Base-by-base conservation (phyloP, 129 eudicot species). In the Lactuca sativa region DNA sequence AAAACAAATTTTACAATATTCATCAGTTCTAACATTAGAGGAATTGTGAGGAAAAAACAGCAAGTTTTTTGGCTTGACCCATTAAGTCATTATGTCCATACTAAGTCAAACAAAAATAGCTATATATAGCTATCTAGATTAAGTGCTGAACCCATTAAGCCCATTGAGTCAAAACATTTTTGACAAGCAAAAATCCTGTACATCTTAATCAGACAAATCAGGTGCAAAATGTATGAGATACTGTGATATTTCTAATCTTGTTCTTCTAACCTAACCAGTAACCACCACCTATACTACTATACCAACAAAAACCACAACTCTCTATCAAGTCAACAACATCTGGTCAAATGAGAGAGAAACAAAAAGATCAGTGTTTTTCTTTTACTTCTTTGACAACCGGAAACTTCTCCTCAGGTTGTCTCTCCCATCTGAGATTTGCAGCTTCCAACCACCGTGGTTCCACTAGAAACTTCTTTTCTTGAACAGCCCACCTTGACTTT, bases 361-460 rank as follows among this genome's bases (percentile, higher is more conserved):
- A 3, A 12, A 69, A n/a, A 51, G 59, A 59, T 74, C 69, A 73
- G 54, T 58, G 54, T 63, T 63, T 54, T 37, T 37, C 73, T 58
- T 72, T 85, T 25, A 49, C 64, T 13, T 61, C 71, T 77, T 62
- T 75, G 14, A 81, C 95, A 6, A 81, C 95, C 7, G 90, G 90
- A 77, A 77, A 93, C 2, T 80, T 83, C 15, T 93, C 95, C 75
- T 93, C 98, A 0, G 92, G 87, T 58, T 79, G 87, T 76, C 85
- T 86, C 65, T 47, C 60, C 98, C 98, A 93, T 14, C 77, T 56
- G 64, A 81, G 83, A 79, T 73, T 82, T 52, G 97, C 73, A 70
- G 95, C 97, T 75, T 83, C 92, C n/a, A 93, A 77, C 98, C 98
- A 93, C 32, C 80, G 33, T 5, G 95, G 95, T 55, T 87, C 79